Evolutionary conservation across 306 rosid species (phyloP), one percentile per base, ranked within the genome.

Genomic region (Acmispon strigosus): DNA sequence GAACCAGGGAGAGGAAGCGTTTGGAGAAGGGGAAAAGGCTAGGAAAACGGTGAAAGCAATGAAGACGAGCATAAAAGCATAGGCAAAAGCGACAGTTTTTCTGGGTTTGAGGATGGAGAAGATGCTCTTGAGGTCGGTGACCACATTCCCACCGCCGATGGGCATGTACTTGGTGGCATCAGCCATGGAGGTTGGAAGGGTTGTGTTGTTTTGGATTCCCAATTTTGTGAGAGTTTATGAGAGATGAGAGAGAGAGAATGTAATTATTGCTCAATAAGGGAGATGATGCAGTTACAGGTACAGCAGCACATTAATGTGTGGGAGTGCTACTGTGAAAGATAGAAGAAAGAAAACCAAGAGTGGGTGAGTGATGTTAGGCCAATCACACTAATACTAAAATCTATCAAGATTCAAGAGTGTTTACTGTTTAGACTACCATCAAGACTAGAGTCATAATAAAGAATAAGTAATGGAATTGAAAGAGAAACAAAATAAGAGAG

Each of bases 11-110:
- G 96, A 76, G 6, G 72, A 71, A 8, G 93, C 76, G 73, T 75
- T 84, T 0, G 85, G 51, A 24, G 96, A 80, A 64, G 97, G 90
- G 10, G 76, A 83, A 47, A 87, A 87, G 36, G 90, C 91, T 51
- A 94, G 34, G 84, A 94, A 89, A 20, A 81, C 73, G 8, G 99
- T 94, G 83, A 89, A 76, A 72, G 72, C 77, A 41, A 94, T 80
- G 65, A 91, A 91, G 14, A 85, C 81, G 7, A 94, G 72, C 75
- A 80, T 77, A 32, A 84, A 86, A 59, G 87, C 92, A 72, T 87
- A 94, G 0, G 81, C 87, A 64, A 91, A 85, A 61, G 90, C 81
- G 0, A 77, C 50, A 0, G 96, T 86, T 69, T 81, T 83, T 82
- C 86, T 85, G 27, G 95, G 62, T 80, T 80, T 91, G 79, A 89